Percentiles rank a stretch among this genome's conserved stretches.
phyloP scores from a whole-genome alignment of 768 basidiomycete species.

The Mycena alexandri region DNA sequence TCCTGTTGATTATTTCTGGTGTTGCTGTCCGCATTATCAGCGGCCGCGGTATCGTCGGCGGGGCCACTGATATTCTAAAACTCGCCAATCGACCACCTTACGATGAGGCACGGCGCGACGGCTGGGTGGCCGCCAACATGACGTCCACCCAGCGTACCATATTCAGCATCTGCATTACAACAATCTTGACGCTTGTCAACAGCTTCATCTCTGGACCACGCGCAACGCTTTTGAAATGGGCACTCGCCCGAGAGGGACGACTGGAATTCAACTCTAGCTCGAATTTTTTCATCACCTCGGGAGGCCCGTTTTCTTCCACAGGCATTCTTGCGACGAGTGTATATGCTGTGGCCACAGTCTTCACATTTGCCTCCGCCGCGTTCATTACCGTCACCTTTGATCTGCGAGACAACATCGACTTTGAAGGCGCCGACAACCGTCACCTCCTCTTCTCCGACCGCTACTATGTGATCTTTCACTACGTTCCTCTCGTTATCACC shows the following conservation, averaged over 20 bases:
- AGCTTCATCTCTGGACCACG: neutral
- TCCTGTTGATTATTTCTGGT: conserved; percentile 4
- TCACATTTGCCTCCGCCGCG: conserved; percentile 14
- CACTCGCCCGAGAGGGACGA: conserved; percentile 6
- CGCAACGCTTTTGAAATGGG: conserved; percentile 3
- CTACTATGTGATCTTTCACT: conserved; percentile 15
- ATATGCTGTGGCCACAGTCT: neutral
- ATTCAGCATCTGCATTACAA: conserved; percentile 4
- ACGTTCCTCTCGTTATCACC: neutral
- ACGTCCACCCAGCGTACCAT: conserved; percentile 4
- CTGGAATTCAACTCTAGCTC: conserved; percentile 12
- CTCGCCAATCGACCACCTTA: conserved; percentile 5
- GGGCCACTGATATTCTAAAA: conserved; percentile 8
- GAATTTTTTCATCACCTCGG: conserved; percentile 3
- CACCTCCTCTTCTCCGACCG: conserved; percentile 15
- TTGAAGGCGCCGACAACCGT: neutral
- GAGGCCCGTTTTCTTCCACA: conserved; percentile 6
- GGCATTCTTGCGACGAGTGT: neutral
- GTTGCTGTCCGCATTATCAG: conserved; percentile 4
- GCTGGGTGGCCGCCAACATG: conserved; percentile 7
- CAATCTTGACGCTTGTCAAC: neutral
- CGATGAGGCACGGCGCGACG: conserved; percentile 2
- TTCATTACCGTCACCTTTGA: conserved; percentile 17
- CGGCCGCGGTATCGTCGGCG: conserved; percentile 9
- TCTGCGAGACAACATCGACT: neutral